Conservation (phyloP, 164 flowering plant genomes). For the Litsea cubeba region DNA sequence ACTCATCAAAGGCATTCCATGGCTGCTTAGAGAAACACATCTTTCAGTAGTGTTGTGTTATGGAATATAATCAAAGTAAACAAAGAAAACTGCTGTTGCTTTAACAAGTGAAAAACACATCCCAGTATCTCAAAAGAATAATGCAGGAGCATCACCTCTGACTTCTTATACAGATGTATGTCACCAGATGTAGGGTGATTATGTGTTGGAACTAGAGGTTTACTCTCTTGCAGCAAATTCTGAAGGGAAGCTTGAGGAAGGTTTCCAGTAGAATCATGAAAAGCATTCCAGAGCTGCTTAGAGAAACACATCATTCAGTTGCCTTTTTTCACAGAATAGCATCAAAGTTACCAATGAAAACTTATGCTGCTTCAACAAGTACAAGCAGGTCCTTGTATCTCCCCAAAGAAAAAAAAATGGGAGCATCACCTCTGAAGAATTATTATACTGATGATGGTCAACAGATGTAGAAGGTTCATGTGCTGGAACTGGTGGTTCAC, state of each 20-base stretch:
- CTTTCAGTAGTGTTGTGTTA: neutral
- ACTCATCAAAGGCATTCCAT: constrained; percentile 74
- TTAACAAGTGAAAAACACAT: no score
- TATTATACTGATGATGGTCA: neutral
- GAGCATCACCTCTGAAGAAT: neutral
- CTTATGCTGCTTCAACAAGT: no score
- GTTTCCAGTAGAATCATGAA: constrained; percentile 37
- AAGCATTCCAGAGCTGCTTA: constrained; percentile 71
- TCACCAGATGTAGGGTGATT: neutral
- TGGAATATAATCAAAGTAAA: no score
- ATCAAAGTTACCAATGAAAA: no score
- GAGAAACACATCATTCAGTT: neutral
- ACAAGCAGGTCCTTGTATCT: neutral
- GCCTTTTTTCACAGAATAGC: neutral
- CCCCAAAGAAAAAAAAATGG: neutral
- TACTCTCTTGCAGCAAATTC: constrained; percentile 17
- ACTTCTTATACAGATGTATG: neutral
- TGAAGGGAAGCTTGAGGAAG: constrained; percentile 20
- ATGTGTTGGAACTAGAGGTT: constrained; percentile 22
- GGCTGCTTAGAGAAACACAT: constrained; percentile 28
- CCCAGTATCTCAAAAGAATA: neutral
- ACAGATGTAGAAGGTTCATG: neutral
- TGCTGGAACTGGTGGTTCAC: constrained; percentile 24
- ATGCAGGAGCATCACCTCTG: neutral
- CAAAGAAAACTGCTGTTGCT: no score